A percentile compares a stretch with the other conserved stretches of the same genome.
Conservation (phyloP, 2,329 filamentous ascomycete species). For the Anisogramma anomala region DNA sequence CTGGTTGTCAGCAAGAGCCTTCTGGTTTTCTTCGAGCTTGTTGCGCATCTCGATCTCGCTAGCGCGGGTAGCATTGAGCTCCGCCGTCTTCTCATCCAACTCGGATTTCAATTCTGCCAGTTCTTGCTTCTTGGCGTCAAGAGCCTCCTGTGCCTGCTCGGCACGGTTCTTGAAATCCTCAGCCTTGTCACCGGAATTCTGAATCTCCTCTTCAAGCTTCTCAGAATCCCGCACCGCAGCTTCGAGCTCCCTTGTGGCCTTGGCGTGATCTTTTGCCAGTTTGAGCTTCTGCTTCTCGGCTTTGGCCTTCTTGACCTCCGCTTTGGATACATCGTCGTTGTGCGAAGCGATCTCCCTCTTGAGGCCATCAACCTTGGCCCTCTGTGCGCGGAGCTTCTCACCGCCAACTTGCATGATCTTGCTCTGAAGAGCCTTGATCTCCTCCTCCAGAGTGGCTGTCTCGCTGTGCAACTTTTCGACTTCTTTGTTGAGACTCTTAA, state of each 20-base stretch:
- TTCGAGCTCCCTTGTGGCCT: slow-evolving; percentile 69
- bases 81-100: slow-evolving; percentile 72
- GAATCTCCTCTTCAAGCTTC: slow-evolving; percentile 65
- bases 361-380: slow-evolving; percentile 77
- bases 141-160: slow-evolving; percentile 69
- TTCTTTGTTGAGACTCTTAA: slow-evolving; percentile 63
- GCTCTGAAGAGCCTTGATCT: slow-evolving; percentile 86
- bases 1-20: slow-evolving; percentile 74
- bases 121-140: slow-evolving; percentile 70
- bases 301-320: slow-evolving; percentile 82
- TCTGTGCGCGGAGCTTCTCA: slow-evolving; percentile 80
- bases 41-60: slow-evolving; percentile 97
- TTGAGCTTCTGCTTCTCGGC: slow-evolving; percentile 86
- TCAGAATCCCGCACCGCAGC: slow-evolving; percentile 62
- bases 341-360: slow-evolving; percentile 76
- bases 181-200: slow-evolving; percentile 63
- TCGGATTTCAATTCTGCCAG: slow-evolving; percentile 70
- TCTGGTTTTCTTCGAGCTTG: slow-evolving; percentile 93
- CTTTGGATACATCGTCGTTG: slow-evolving; percentile 70
- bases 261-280: slow-evolving; percentile 69
- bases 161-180: slow-evolving; percentile 61
- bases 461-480: slow-evolving; percentile 70
- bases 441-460: slow-evolving; percentile 79
- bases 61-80: slow-evolving; percentile 80
- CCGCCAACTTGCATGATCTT: slow-evolving; percentile 98